These are phyloP conservation scores for Ophiosphaerella korrae DNA, from an alignment of 2,329 filamentous ascomycete genomes.

Conservation along the genomic window DNA sequence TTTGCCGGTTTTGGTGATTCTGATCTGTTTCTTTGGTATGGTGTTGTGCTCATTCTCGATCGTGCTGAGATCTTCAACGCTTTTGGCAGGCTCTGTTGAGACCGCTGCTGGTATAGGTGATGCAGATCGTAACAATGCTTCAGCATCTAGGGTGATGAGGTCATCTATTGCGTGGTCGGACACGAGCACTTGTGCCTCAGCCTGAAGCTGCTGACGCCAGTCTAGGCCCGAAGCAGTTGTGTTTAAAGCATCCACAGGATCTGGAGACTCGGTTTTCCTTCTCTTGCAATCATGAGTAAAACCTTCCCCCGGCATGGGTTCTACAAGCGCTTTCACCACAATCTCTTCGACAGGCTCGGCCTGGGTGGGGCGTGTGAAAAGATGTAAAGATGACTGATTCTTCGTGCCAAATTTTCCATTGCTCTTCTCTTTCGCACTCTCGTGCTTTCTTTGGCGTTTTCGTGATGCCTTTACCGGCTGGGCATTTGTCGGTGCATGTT, in stretches of 20 bases:
- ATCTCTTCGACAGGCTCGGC: not conserved
- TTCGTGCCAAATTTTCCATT: conserved; percentile 7
- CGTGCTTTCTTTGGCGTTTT: conserved; percentile 31
- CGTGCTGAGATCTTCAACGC: not conserved
- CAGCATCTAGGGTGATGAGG: not conserved
- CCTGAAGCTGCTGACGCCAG: conserved; percentile 38
- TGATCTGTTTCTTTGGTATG: conserved; percentile 43
- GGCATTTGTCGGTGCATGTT: conserved; percentile 18
- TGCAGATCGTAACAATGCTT: not conserved
- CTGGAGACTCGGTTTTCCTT: conserved; percentile 43
- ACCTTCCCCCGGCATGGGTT: conserved; percentile 32
- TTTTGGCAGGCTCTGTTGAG: not conserved
- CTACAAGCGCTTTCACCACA: conserved; percentile 7
- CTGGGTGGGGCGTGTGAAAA: conserved; percentile 26
- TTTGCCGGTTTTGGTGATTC: conserved; percentile 52
- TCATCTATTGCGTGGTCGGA: not conserved
- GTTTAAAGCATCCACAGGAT: not conserved
- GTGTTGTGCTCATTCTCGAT: conserved; percentile 2
- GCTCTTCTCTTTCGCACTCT: conserved; percentile 19
- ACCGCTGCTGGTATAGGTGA: not conserved
- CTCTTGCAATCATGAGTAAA: conserved; percentile 38
- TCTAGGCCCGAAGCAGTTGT: conserved; percentile 9
- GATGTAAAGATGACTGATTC: conserved; percentile 34
- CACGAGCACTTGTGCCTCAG: conserved; percentile 19
- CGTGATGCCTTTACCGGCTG: conserved; percentile 21